Evolutionary conservation across 129 eudicot genomes (phyloP), one percentile per base, ranked within the genome.

Genomic region (Mikania micrantha): DNA sequence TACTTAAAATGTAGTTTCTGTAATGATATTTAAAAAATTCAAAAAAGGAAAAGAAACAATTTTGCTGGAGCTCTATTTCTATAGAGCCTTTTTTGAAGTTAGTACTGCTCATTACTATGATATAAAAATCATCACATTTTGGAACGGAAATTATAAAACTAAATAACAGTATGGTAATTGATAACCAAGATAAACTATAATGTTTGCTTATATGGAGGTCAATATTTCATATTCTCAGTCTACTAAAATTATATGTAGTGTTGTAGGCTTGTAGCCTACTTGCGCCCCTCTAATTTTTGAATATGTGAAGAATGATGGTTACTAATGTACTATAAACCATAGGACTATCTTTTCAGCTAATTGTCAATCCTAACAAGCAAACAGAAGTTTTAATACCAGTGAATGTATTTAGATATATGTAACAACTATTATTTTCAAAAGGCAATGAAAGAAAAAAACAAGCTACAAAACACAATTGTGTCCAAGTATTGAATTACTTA

Each of bases 51-150:
- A 20, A 53, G 54, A 53, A 53, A 53, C 15, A 53, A 10, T 22
- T 49, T 53, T 56, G 9, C 19, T 2, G 62, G 67, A 20, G 44
- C 35, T 63, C 22, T 39, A 36, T 20, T 38, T 28, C 39, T 64
- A 24, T 64, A 64, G 48, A 41, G 69, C 69, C 22, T 63, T 63
- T 40, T 41, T 11, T 40, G 70, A 41, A 64, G 54, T 64, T 28
- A 17, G 28, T 47, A 17, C 4, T 40, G 28, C 9, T 24, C 24
- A 27, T 49, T 69, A 15, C 38, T 53, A 36, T n/a, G 35, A 35
- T 69, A 53, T 21, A 53, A 34, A 22, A 32, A 15, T 36, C 2
- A 21, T 47, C 32, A 50, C 21, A 21, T 34, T 10, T 31, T 32
- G 48, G 49, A 67, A 19, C 45, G 60, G 45, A 27, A 66, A 66